Base-by-base conservation (phyloP, 768 basidiomycete species). In the Lepiota brunneoincarnata region DNA sequence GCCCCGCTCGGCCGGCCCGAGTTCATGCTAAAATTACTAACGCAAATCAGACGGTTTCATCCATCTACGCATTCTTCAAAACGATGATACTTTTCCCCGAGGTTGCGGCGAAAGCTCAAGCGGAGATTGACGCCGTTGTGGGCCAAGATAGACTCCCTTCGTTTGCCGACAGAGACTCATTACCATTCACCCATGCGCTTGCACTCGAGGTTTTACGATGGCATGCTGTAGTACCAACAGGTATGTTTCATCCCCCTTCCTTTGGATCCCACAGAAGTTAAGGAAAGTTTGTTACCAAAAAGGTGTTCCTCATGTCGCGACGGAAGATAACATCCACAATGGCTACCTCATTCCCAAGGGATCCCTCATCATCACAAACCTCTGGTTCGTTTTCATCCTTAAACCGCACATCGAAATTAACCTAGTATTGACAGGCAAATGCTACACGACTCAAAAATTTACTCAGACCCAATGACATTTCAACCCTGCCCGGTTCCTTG, bases 401-500 rank as follows among this genome's bases (percentile, higher is more conserved):
- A 36, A n/a, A n/a, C n/a, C n/a, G n/a, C n/a, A 6, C 21, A 21
- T 37, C 26, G 36, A 28, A 31, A n/a, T n/a, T n/a, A n/a, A n/a
- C n/a, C n/a, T n/a, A n/a, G n/a, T n/a, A 28, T 28, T 28, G 4
- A 31, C 39, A 65, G 77, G 77, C 60, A 64, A 38, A 75, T 81
- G 62, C 55, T 70, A 6, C 76, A 75, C 49, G 75, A 82, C 60
- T 67, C 74, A 3, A 56, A 52, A 17, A 67, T 63, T 11, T 80
- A 80, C 59, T 55, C 71, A 14, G 69, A 79, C 20, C 80, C 80
- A 1, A 67, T 69, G 57, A 57, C 50, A 11, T 82, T n/a, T 82
- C 62, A 72, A 69, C 17, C 80, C 80, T 1, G 73, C 75, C 23
- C 69, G 80, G 10, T 80, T 78, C 64, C 63, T 82, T 17, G 68